Percentiles rank a stretch among this genome's conserved stretches.
Evolutionary conservation across 208 protist genomes (phyloP).

Genomic region (Crithidia brevicula): DNA sequence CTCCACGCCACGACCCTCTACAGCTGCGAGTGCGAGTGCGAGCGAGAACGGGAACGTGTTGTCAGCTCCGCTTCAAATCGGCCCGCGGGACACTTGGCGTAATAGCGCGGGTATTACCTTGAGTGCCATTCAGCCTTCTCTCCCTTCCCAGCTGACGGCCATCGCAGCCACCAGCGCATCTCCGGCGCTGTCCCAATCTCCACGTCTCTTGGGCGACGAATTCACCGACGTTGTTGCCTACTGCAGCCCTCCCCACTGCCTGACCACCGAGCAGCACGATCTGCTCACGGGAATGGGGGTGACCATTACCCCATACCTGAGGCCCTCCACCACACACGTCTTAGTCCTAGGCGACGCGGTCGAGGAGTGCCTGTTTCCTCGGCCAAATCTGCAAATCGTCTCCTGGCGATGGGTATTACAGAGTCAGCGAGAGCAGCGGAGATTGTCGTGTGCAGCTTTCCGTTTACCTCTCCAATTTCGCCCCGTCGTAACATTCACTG

Average conservation of each 20-base stretch:
- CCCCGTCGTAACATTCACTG: constrained; percentile 60
- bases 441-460: constrained; percentile 43
- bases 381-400: constrained; percentile 63
- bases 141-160: constrained; percentile 13
- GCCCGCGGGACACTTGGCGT: background rate
- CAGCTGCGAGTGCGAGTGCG: background rate
- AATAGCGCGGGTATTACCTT: background rate
- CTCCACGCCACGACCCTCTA: constrained; percentile 8
- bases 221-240: constrained; percentile 47
- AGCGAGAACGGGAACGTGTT: background rate
- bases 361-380: constrained; percentile 48
- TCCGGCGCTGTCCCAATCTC: constrained; percentile 2
- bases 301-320: constrained; percentile 13
- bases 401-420: constrained; percentile 56
- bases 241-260: constrained; percentile 18
- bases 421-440: constrained; percentile 38
- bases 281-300: constrained; percentile 29
- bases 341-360: constrained; percentile 27
- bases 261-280: constrained; percentile 20
- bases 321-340: constrained; percentile 60
- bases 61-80: background rate
- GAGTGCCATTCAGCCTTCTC: constrained; percentile 22
- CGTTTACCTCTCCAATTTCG: constrained; percentile 36
- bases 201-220: constrained; percentile 18
- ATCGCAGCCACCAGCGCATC: background rate